Evolutionary conservation across 2,329 filamentous ascomycete species (phyloP).

Genomic region (Raffaelea deltoideospora): DNA sequence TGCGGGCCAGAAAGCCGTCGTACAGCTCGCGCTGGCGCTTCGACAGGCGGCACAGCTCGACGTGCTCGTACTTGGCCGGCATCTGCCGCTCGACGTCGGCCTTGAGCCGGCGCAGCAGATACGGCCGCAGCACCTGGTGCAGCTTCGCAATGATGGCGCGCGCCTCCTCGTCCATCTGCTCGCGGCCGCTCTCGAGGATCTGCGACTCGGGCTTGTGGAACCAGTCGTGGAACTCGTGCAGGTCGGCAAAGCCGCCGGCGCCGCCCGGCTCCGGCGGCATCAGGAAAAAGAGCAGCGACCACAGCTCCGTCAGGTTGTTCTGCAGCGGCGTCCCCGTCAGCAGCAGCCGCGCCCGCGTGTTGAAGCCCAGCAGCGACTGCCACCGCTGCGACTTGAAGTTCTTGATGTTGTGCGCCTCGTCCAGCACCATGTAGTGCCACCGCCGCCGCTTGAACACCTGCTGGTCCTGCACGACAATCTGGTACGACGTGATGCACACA

Average conservation of each 20-base stretch:
- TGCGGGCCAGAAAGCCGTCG: slow-evolving; percentile 85
- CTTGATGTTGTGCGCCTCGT: slow-evolving; percentile 99
- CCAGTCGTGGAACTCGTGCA: slow-evolving; percentile 94
- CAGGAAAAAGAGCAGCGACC: slow-evolving; percentile 92
- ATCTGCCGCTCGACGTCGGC: slow-evolving; percentile 98
- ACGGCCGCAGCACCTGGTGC: slow-evolving; percentile 85
- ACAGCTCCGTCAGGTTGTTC: slow-evolving; percentile 88
- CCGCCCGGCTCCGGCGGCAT: slow-evolving; percentile 86
- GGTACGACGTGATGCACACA: slow-evolving; percentile 94
- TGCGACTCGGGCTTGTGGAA: slow-evolving; percentile 92
- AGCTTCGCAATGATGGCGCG: slow-evolving; percentile 84
- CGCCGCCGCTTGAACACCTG: slow-evolving; percentile 81
- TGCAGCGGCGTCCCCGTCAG: slow-evolving; percentile 91
- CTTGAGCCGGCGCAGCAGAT: slow-evolving; percentile 79
- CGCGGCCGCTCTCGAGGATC: slow-evolving; percentile 85
- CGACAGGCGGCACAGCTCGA: slow-evolving; percentile 87
- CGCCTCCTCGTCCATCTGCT: slow-evolving; percentile 88
- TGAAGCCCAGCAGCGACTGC: slow-evolving; percentile 89
- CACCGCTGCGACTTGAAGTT: slow-evolving; percentile 97
- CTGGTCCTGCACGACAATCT: slow-evolving; percentile 86
- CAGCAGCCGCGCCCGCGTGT: slow-evolving; percentile 72
- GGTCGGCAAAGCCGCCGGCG: slow-evolving; percentile 77
- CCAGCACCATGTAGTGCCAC: slow-evolving; percentile 97
- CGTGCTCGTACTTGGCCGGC: slow-evolving; percentile 94
- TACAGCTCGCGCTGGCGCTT: slow-evolving; percentile 93